Base-by-base conservation (phyloP, 1,284 basidiomycete genomes). In the Melampsora larici-populina region DNA sequence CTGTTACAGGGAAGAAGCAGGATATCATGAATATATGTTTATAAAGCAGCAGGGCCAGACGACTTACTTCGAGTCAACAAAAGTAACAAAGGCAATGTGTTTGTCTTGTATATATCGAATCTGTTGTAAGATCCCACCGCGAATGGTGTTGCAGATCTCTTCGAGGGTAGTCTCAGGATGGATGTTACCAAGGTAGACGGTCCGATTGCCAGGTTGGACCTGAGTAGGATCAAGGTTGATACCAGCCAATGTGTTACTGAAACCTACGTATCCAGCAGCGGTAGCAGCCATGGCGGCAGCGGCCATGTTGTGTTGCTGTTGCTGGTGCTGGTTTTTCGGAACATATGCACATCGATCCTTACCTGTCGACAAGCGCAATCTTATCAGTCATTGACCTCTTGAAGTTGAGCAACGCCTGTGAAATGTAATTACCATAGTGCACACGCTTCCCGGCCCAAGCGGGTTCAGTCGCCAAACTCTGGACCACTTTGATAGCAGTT, bases 401-500 rank as follows among this genome's bases (percentile, higher is more conserved):
- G 18, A 46, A 33, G 24, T 43, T 64, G 5, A 67, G 6, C 15
- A 6, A 65, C 78, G 36, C 78, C 72, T 58, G 15, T 29, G 9
- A 18, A n/a, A 71, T 33, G 31, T 55, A 40, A 51, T 71, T 31
- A 71, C 94, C 94, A 82, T 93, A 97, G 85, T 93, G 93, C 84
- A 97, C 92, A 65, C 93, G 90, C 84, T 94, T 94, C 81, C 92
- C 93, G n/a, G 91, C 90, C 92, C 93, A 97, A 0, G 88, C 89
- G 2, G 91, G 90, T 84, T 96, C 93, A 3, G 89, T 90, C 0
- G 93, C 93, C 21, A 97, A 87, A 7, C 91, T 91, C 81, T 91
- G 90, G 64, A 97, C 94, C 64, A 92, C 93, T 90, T 96, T 96
- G 81, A 91, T 95, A 43, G 94, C 94, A 55, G 91, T 89, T 17